These are phyloP conservation scores for Trametes hirsuta DNA, from an alignment of 1,284 basidiomycete genomes.

Conservation along the genomic window DNA sequence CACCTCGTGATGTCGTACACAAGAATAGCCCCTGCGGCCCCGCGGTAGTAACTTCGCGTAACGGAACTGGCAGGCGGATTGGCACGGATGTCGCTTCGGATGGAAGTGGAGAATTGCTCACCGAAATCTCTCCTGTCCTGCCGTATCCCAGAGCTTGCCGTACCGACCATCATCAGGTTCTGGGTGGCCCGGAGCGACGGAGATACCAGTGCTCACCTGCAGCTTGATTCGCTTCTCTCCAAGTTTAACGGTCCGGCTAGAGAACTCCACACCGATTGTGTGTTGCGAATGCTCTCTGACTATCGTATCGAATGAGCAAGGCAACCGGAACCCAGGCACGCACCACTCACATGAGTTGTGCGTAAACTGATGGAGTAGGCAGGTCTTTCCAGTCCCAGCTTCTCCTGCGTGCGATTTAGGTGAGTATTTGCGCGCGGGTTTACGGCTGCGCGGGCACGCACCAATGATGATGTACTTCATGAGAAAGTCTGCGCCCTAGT, in stretches of 20 bases:
- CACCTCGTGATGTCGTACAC: conserved; percentile 97
- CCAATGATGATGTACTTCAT: conserved; percentile 98
- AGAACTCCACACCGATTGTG: conserved; percentile 97
- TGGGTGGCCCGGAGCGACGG: background rate
- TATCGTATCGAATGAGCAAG: conserved; percentile 37
- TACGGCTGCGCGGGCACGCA: conserved; percentile 36
- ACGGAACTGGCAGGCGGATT: conserved; percentile 68
- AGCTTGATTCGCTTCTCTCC: conserved; percentile 94
- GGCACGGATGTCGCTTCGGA: conserved; percentile 6
- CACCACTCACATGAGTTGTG: conserved; percentile 84
- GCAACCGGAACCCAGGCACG: conserved; percentile 6
- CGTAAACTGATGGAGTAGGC: conserved; percentile 93
- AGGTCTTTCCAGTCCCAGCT: conserved; percentile 96
- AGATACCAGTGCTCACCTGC: conserved; percentile 59
- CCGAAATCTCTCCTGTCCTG: conserved; percentile 94
- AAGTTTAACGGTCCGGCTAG: conserved; percentile 84
- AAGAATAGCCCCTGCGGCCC: conserved; percentile 91
- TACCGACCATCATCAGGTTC: conserved; percentile 2
- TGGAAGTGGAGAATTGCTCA: conserved; percentile 38
- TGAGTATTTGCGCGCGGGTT: background rate
- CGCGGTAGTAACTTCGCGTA: conserved; percentile 95
- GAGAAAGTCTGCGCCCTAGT: conserved; percentile 75
- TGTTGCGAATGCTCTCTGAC: conserved; percentile 97
- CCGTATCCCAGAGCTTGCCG: conserved; percentile 92
- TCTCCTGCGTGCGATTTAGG: conserved; percentile 62